phyloP scores from a whole-genome alignment of 2,329 filamentous ascomycete species.

The Talaromyces sp. region DNA sequence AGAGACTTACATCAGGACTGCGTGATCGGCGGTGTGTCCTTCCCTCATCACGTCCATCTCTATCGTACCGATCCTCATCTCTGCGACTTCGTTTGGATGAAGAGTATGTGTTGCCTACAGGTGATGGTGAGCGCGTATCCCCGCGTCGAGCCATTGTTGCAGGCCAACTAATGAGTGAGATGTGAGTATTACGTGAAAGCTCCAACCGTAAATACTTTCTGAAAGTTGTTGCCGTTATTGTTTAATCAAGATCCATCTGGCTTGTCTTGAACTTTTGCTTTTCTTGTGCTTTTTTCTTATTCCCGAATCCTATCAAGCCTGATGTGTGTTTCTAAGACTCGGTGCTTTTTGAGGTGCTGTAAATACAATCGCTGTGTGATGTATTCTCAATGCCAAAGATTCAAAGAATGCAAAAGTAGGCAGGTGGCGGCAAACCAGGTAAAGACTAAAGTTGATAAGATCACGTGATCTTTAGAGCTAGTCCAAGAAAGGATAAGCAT shows the following conservation, averaged over 20 bases:
- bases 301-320: background rate
- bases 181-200: constrained; percentile 45
- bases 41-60: constrained; percentile 48
- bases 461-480: background rate
- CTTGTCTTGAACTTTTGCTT: background rate
- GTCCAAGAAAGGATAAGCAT: background rate
- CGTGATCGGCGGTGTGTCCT: constrained; percentile 44
- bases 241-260: constrained; percentile 8
- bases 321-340: background rate
- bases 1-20: constrained; percentile 44
- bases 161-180: constrained; percentile 43
- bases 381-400: background rate
- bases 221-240: background rate
- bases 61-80: constrained; percentile 50
- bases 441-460: background rate
- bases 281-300: background rate
- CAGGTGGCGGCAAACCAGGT: background rate
- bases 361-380: too few species aligned
- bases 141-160: constrained; percentile 56
- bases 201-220: constrained; percentile 16
- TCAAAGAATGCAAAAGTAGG: background rate
- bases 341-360: background rate
- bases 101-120: constrained; percentile 77
- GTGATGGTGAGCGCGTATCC: constrained; percentile 80
- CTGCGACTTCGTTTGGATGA: constrained; percentile 60